Base-by-base conservation (phyloP, 1,284 basidiomycete species). In the Gomphus bonarii region DNA sequence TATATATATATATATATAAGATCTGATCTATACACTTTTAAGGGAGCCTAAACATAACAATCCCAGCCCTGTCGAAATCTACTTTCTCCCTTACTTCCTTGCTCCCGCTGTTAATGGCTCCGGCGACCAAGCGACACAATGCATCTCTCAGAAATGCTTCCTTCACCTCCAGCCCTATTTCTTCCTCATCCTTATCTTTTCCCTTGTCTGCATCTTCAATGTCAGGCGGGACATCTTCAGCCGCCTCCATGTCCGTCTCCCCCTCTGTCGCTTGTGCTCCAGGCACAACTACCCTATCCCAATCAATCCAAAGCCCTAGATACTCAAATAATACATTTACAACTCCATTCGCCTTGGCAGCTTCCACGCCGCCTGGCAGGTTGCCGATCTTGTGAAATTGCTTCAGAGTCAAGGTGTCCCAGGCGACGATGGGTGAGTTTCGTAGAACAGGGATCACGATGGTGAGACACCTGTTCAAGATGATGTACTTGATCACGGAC, bases 31-130 rank as follows among this genome's bases (percentile, higher is more conserved):
- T 35, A 35, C 14, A 33, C 31, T 11, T 30, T 35, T 25, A 35
- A 35, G 77, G 78, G 55, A 85, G 82, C 47, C 81, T 68, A 77
- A 81, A 82, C 74, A 84, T 80, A 3, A 77, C 80, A 59, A 82
- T 77, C 0, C 79, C 80, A 58, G 75, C 73, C 40, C 81, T 68
- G 54, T 79, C 79, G 55, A 75, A 69, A 61, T 83, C 80, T 1
- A 84, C 65, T 60, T 80, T 77, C 58, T 80, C 73, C 69, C 72
- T 76, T 9, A 77, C 81, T 60, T 77, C 73, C 63, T 78, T 78
- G 65, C 79, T 68, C 48, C 71, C 73, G 60, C 76, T 82, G 60
- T 76, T 69, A 30, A 83, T 69, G 11, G 80, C 78, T 31, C 75
- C 75, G 11, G 78, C 76, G 31, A 83, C 72, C 25, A 83, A 69